phyloP scores from a whole-genome alignment of 768 basidiomycete genomes.

The Naganishia onofrii region DNA sequence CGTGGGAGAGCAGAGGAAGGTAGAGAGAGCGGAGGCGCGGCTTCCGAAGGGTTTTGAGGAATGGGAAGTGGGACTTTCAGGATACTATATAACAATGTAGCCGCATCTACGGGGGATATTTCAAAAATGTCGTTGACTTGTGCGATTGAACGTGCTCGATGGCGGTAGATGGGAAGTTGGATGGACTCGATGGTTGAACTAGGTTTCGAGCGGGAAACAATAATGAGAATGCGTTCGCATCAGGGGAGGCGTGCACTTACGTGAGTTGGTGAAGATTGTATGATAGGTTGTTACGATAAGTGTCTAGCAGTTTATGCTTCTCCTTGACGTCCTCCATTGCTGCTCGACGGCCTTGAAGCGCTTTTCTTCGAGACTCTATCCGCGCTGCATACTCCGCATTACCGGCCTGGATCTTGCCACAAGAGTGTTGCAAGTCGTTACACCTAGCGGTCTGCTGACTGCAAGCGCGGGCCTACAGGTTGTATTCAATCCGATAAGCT shows the following conservation, averaged over 20 bases:
- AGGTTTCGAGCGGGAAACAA: background rate
- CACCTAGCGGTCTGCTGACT: background rate
- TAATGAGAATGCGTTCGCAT: background rate
- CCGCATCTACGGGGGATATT: conserved; percentile 77
- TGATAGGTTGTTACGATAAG: background rate
- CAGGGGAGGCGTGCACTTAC: background rate
- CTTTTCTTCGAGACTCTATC: background rate
- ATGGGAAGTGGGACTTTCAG: conserved; percentile 86
- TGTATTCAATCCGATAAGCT: too few relatives aligned
- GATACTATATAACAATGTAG: conserved; percentile 85
- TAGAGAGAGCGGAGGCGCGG: conserved; percentile 75
- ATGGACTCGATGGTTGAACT: conserved; percentile 51
- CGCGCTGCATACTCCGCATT: background rate
- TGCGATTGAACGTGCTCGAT: conserved; percentile 59
- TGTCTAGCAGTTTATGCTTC: background rate
- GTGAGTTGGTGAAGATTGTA: background rate
- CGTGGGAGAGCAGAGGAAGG: conserved; percentile 57
- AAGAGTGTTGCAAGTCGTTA: background rate
- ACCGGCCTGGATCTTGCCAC: background rate
- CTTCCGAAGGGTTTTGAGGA: conserved; percentile 68
- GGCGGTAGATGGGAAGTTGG: conserved; percentile 53
- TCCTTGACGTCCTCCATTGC: background rate
- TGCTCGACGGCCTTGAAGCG: conserved; percentile 1
- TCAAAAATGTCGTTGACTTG: conserved; percentile 77
- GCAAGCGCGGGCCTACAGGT: conserved; percentile 1